Evolutionary conservation across 1,284 basidiomycete species (phyloP), one percentile per base, ranked within the genome.

Genomic region (Clitocybe nebularis): DNA sequence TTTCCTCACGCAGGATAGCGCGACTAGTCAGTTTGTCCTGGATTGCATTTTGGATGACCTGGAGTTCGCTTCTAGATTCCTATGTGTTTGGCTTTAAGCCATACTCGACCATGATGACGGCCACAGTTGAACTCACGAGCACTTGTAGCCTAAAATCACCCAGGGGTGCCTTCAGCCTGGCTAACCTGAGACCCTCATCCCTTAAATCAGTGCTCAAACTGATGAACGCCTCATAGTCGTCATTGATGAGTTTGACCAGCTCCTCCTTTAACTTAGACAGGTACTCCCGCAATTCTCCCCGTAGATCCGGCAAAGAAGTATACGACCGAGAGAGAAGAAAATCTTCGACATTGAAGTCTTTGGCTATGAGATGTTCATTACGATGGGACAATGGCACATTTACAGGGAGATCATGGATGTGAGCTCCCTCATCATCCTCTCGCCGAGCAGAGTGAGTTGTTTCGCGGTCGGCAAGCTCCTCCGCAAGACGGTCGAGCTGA

Each of bases 151-250:
- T 79, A n/a, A 95, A 62, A 13, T 68, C 69, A 7, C 57, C 65
- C 36, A 95, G 58, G 1, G 92, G 92, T 24, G 61, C 60, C 54
- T 81, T 78, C 41, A 95, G 61, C 41, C 75, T 69, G 48, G 78
- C 74, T 53, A 94, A 60, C 47, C 89, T 72, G 35, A 72, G 71
- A 1, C 89, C 89, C 62, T 96, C 93, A 22, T 87, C 90, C 47
- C 82, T 74, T 50, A 96, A 61, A 52, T 93, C 90, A 1, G 89
- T 93, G 50, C 93, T 94, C 17, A 99, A 73, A 52, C 89, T 92
- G 52, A 99, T 96, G 62, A 98, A 98, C 33, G 93, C 93, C 62
- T 93, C 93, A 63, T 98, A 98, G 66, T 98, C 94, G 57, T 93
- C 87, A 62, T 99, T 97, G 63, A 99, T 97, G 58, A 98, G 81